A percentile compares a stretch with the other conserved stretches of the same genome.
Conservation (phyloP, 176 grass and related monocot genomes). For the Dendrocalamus sinicus region DNA sequence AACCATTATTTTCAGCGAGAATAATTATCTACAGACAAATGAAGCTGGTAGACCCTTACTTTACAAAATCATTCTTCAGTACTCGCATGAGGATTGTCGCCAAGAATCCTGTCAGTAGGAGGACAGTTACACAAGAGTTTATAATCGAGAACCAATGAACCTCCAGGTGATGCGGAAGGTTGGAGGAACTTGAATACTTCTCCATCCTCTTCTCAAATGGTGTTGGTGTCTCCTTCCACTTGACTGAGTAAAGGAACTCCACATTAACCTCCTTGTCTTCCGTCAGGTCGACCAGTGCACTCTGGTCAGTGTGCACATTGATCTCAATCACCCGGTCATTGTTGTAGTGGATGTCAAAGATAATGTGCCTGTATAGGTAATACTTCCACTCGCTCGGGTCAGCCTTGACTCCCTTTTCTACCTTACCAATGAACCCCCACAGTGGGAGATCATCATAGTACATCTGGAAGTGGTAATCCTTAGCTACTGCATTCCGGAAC, state of each 20-base stretch:
- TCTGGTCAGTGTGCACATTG: constrained; percentile 73
- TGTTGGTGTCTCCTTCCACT: constrained; percentile 85
- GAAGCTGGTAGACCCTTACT: constrained; percentile 55
- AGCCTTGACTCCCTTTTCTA: constrained; percentile 69
- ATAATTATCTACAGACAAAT: neutral
- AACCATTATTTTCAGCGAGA: neutral
- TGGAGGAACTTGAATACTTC: constrained; percentile 91
- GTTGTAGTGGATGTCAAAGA: constrained; percentile 84
- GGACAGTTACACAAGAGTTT: constrained; percentile 93
- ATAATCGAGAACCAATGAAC: constrained; percentile 99
- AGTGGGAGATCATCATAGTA: constrained; percentile 96
- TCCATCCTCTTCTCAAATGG: constrained; percentile 94
- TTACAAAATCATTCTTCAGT: constrained; percentile 96
- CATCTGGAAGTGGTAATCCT: constrained; percentile 99
- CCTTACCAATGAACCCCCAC: constrained; percentile 97
- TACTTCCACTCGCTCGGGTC: constrained; percentile 77
- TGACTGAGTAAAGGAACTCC: constrained; percentile 81
- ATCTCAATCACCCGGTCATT: constrained; percentile 88
- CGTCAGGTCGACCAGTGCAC: constrained; percentile 70
- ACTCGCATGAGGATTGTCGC: constrained; percentile 98
- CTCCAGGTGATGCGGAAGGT: constrained; percentile 80
- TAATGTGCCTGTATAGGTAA: constrained; percentile 90
- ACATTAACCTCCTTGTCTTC: constrained; percentile 76
- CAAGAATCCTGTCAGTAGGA: constrained; percentile 86
- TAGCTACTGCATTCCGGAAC: constrained; percentile 70